These are phyloP conservation scores for Bremia lactucae DNA, from an alignment of 352 stramenopile genomes.

Conservation along the genomic window DNA sequence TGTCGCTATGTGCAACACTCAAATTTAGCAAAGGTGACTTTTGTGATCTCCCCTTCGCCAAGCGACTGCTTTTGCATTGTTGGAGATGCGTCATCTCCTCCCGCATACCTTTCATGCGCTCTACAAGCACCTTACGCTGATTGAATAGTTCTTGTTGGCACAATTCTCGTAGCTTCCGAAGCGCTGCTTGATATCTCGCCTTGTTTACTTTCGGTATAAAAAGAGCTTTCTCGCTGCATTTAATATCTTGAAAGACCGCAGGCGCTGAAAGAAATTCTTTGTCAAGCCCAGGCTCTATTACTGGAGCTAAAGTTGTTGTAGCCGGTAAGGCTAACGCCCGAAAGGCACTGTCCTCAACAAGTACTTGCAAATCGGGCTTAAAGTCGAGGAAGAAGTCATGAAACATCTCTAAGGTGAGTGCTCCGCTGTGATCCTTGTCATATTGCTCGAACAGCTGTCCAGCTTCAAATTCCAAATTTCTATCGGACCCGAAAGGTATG, in stretches of 20 bases:
- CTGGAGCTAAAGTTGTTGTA: neutral
- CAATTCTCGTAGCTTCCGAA: slow-evolving; percentile 54
- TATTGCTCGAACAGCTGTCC: slow-evolving; percentile 78
- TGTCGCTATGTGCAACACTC: slow-evolving; percentile 1
- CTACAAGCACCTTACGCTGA: slow-evolving; percentile 33
- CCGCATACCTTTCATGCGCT: slow-evolving; percentile 21
- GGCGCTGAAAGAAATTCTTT: slow-evolving; percentile 4
- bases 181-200: slow-evolving; percentile 25
- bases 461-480: slow-evolving; percentile 79
- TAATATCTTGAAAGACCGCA: slow-evolving; percentile 2
- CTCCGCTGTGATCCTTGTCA: slow-evolving; percentile 43
- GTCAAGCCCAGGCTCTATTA: slow-evolving; percentile 7
- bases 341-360: slow-evolving; percentile 56
- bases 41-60: slow-evolving; percentile 4
- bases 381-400: slow-evolving; percentile 69
- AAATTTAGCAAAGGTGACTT: slow-evolving; percentile 4
- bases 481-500: slow-evolving; percentile 58
- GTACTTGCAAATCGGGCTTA: slow-evolving; percentile 42
- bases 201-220: slow-evolving; percentile 10
- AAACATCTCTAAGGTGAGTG: slow-evolving; percentile 56
- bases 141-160: slow-evolving; percentile 43
- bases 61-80: slow-evolving; percentile 2
- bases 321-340: neutral
- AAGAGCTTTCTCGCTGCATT: neutral
- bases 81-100: slow-evolving; percentile 17